A percentile compares a stretch with the other conserved stretches of the same genome.
These are phyloP conservation scores for Mycena leptocephala DNA, from an alignment of 768 basidiomycete genomes.

Conservation along the genomic window DNA sequence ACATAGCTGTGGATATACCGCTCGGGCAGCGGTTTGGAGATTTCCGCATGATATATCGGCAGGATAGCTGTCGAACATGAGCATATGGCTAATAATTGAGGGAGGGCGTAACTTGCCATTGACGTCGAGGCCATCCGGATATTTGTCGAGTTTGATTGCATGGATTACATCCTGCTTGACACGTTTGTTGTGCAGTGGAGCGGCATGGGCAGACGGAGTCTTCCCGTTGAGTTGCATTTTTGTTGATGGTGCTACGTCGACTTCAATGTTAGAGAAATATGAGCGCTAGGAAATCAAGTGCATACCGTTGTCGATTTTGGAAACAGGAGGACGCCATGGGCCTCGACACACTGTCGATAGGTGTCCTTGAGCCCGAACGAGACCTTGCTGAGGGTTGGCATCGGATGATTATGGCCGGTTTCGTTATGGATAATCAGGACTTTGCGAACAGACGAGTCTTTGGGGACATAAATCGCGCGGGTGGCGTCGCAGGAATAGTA, in stretches of 20 bases:
- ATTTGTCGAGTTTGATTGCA: neutral
- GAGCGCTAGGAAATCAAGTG: neutral
- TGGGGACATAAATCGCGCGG: conserved; percentile 9
- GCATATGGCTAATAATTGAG: neutral
- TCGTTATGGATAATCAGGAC: conserved; percentile 7
- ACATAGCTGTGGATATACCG: conserved; percentile 19
- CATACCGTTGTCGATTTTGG: neutral
- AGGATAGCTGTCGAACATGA: neutral
- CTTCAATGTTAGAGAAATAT: neutral
- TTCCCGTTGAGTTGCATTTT: neutral
- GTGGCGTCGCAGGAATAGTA: neutral
- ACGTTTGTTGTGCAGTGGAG: neutral
- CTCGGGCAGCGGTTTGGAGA: neutral
- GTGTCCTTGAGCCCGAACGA: neutral
- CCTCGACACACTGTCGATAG: neutral
- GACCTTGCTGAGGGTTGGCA: conserved; percentile 4
- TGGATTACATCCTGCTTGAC: neutral
- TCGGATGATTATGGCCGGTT: conserved; percentile 12
- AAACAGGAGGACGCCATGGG: neutral
- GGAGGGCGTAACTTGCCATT: neutral
- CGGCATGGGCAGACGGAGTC: neutral
- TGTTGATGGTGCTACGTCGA: neutral
- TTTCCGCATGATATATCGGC: neutral
- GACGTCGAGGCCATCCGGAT: neutral
- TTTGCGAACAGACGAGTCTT: neutral